Conservation (phyloP, 352 stramenopile genomes). For the Globisporangium takayamanum region DNA sequence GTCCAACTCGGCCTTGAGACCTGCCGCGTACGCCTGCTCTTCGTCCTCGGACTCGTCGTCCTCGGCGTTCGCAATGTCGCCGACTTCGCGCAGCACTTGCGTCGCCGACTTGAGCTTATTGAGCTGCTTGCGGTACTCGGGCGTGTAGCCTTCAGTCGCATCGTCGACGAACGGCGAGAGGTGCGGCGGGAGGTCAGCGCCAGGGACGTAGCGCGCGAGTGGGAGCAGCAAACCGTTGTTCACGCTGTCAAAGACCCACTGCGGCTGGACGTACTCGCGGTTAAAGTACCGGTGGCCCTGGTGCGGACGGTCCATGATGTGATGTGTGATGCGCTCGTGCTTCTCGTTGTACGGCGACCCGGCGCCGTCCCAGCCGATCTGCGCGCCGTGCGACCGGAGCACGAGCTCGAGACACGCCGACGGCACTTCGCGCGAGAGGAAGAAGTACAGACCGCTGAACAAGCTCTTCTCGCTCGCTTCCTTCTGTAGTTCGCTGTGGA, state of each 20-base stretch:
- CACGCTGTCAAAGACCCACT: conserved; percentile 98
- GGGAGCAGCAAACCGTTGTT: conserved; percentile 96
- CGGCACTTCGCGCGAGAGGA: conserved; percentile 94
- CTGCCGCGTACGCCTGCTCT: conserved; percentile 63
- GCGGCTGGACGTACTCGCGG: conserved; percentile 97
- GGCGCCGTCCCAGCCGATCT: conserved; percentile 93
- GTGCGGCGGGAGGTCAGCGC: conserved; percentile 86
- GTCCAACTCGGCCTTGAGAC: conserved; percentile 75
- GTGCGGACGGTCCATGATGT: conserved; percentile 93
- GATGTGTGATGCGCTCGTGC: conserved; percentile 95
- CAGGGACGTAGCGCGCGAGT: conserved; percentile 90
- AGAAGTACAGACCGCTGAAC: conserved; percentile 86
- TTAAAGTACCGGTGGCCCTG: conserved; percentile 86
- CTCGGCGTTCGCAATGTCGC: conserved; percentile 40
- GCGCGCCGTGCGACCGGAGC: conserved; percentile 90
- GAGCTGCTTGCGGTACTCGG: conserved; percentile 93
- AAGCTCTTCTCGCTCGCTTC: conserved; percentile 67
- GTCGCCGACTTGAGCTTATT: conserved; percentile 80
- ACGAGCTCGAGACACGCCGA: conserved; percentile 94
- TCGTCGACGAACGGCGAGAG: conserved; percentile 97
- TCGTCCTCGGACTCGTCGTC: conserved; percentile 61
- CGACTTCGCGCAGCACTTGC: conserved; percentile 64
- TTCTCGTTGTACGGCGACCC: conserved; percentile 89
- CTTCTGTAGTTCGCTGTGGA: conserved; percentile 79
- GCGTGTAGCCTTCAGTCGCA: conserved; percentile 94